Evolutionary conservation across 352 stramenopile species (phyloP), one percentile per base, ranked within the genome.

Genomic region (Blastocystis sp.): DNA sequence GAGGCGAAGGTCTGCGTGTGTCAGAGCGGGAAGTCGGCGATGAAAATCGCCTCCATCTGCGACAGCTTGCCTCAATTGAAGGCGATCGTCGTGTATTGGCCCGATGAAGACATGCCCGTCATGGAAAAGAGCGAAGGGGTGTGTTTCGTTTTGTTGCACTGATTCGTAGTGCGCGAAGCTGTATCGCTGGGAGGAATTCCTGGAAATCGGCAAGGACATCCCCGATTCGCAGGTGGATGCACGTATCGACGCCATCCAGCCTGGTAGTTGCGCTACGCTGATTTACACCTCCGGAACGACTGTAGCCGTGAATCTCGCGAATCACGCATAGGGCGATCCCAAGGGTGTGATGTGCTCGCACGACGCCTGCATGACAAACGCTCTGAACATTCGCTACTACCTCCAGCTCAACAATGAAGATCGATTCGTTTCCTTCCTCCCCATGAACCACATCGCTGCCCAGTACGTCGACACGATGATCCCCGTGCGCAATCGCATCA

Each of bases 1-100:
- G 89, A 93, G 34, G 91, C 92, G 11, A 91, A 91, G 80, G 90
- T 94, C 28, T 91, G 94, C 21, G 92, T 95, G 52, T 92, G 94
- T 53, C 92, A 94, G 76, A 92, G 92, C 87, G 90, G 91, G n/a
- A 52, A 81, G 23, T 93, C 93, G 59, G 88, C 95, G 14, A 91
- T 92, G 90, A 94, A 94, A 90, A 95, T 94, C 86, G 41, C 92
- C 56, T 79, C 90, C 34, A 91, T 94, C 41, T 80, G 91, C 9
- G 88, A 93, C 23, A 84, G 94, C 19, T 89, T 95, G 45, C 92
- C 93, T 0, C 81, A 91, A 38, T 89, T 95, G 67, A 94, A 94
- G 86, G 92, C 91, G 9, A 88, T 96, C 52, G 92, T 96, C n/a
- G 90, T 95, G 64, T 88, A 88, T 28, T 88, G 78, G 78, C 78